These are phyloP conservation scores for Lactarius akahatsu DNA, from an alignment of 768 basidiomycete genomes.

Conservation along the genomic window DNA sequence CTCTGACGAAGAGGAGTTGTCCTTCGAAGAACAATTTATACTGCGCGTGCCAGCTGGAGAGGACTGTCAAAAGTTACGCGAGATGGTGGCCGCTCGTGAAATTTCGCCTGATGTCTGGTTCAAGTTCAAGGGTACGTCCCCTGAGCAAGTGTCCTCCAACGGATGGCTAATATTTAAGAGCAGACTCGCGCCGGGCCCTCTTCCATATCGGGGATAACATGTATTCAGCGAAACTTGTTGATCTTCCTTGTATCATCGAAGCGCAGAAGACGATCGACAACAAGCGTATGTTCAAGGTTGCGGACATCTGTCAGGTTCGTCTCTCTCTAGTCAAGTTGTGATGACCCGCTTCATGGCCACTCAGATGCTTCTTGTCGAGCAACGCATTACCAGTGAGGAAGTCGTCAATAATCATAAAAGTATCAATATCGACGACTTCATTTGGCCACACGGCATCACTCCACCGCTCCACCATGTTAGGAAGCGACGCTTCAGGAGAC, in stretches of 20 bases:
- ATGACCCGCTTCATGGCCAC: conserved; percentile 18
- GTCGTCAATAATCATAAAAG: conserved; percentile 57
- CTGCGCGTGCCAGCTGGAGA: conserved; percentile 84
- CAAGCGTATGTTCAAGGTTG: conserved; percentile 98
- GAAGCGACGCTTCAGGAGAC: conserved; percentile 89
- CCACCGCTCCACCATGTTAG: conserved; percentile 89
- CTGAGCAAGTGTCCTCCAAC: background rate
- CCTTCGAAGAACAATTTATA: conserved; percentile 97
- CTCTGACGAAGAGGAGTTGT: conserved; percentile 90
- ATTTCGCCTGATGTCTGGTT: conserved; percentile 86
- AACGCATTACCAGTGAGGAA: conserved; percentile 71
- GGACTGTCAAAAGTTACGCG: conserved; percentile 74
- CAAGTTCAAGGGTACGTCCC: conserved; percentile 86
- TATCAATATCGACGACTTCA: conserved; percentile 92
- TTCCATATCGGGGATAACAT: conserved; percentile 81
- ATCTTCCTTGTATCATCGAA: conserved; percentile 91
- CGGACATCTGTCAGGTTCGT: conserved; percentile 92
- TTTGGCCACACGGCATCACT: conserved; percentile 95
- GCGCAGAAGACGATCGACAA: conserved; percentile 94
- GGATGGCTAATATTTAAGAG: conserved; percentile 1
- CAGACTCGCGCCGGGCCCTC: conserved; percentile 87
- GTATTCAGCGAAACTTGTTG: conserved; percentile 92
- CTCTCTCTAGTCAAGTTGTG: conserved; percentile 9
- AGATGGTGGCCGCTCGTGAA: conserved; percentile 79
- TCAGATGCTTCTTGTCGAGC: conserved; percentile 90